A percentile compares a stretch with the other conserved stretches of the same genome.
These are phyloP conservation scores for Marasmius fiardii DNA, from an alignment of 1,284 basidiomycete species.

Conservation along the genomic window DNA sequence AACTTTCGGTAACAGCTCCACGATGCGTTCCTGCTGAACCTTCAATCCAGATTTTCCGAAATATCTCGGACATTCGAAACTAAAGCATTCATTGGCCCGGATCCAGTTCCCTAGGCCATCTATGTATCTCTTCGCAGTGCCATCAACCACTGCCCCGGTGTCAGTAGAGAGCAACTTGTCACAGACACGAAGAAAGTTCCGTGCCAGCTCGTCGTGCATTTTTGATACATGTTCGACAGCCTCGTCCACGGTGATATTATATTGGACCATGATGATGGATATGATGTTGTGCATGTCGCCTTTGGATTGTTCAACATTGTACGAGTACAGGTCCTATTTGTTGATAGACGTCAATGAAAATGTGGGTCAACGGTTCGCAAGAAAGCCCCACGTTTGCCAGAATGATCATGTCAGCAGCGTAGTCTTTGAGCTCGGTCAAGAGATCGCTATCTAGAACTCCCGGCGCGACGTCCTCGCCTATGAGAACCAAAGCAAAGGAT, in stretches of 20 bases:
- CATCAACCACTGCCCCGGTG: neutral
- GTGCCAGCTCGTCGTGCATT: constrained; percentile 21
- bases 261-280: constrained; percentile 35
- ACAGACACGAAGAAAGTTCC: constrained; percentile 16
- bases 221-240: constrained; percentile 32
- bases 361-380: neutral
- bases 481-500: neutral
- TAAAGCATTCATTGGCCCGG: constrained; percentile 27
- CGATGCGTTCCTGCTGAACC: constrained; percentile 27
- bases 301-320: constrained; percentile 33
- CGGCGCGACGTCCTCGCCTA: neutral
- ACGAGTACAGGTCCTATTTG: constrained; percentile 34
- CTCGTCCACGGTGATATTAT: constrained; percentile 27
- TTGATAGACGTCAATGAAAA: neutral
- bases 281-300: constrained; percentile 39
- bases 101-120: constrained; percentile 28
- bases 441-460: neutral
- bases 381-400: constrained; percentile 21
- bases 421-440: neutral
- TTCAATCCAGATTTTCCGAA: constrained; percentile 30
- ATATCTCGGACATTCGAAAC: constrained; percentile 34
- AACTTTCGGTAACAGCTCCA: constrained; percentile 11
- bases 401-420: constrained; percentile 20
- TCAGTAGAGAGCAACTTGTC: too few species aligned
- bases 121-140: constrained; percentile 15